Evolutionary conservation across 2,329 filamentous ascomycete genomes (phyloP).

Genomic region (Apiospora marii): DNA sequence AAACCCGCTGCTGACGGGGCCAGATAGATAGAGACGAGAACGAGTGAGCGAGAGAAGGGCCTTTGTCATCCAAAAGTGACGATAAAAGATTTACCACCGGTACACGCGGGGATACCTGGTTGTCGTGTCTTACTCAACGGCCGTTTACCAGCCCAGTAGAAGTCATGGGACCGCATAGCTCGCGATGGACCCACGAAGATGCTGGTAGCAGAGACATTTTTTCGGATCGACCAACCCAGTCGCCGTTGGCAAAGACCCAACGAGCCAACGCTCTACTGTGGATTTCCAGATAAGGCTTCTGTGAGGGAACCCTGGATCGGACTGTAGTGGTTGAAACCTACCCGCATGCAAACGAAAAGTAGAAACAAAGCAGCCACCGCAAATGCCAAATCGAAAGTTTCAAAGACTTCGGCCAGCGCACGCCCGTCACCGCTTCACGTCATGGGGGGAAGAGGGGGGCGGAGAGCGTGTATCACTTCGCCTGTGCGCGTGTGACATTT

Average conservation of each 20-base stretch:
- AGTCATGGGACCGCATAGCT: constrained; percentile 8
- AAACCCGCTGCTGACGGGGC: constrained; percentile 6
- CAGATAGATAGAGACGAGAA: neutral
- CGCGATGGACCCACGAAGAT: constrained; percentile 15
- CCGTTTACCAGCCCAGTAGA: neutral
- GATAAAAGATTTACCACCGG: neutral
- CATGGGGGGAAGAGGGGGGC: neutral
- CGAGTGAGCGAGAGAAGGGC: neutral
- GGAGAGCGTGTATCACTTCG: constrained; percentile 10
- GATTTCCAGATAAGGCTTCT: constrained; percentile 4
- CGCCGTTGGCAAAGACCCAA: neutral
- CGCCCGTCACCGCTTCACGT: neutral
- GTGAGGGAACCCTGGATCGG: neutral
- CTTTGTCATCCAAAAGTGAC: constrained; percentile 3
- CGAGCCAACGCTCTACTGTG: neutral
- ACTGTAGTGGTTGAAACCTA: constrained; percentile 1
- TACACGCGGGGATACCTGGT: neutral
- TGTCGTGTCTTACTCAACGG: constrained; percentile 19
- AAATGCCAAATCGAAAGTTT: neutral
- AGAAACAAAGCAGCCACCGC: neutral
- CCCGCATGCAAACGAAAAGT: constrained; percentile 11
- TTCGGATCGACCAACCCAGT: neutral
- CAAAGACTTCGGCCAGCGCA: neutral
- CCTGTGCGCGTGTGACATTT: neutral
- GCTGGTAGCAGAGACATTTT: constrained; percentile 6